A percentile compares a stretch with the other conserved stretches of the same genome.
Conservation (phyloP, 1,284 basidiomycete species). For the Ganoderma lucidum region DNA sequence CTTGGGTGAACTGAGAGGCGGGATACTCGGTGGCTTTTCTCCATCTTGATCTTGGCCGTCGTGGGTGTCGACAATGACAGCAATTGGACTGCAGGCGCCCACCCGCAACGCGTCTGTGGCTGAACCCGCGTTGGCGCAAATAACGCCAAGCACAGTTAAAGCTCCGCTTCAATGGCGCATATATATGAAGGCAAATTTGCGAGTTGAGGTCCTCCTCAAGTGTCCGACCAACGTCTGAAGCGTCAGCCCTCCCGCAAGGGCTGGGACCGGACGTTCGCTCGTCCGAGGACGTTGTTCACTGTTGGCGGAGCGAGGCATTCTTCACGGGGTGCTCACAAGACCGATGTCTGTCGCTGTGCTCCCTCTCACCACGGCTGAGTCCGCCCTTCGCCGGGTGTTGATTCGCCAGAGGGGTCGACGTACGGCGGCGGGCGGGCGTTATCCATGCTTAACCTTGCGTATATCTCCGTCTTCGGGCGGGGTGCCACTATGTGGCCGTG, state of each 20-base stretch:
- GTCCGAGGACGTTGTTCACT: slow-evolving; percentile 57
- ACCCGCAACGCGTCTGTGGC: slow-evolving; percentile 41
- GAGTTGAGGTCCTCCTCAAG: slow-evolving; percentile 35
- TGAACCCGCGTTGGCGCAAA: slow-evolving; percentile 27
- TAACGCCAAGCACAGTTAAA: slow-evolving; percentile 34
- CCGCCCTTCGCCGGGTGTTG: slow-evolving; percentile 55
- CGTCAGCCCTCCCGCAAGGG: slow-evolving; percentile 41
- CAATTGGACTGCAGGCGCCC: slow-evolving; percentile 9
- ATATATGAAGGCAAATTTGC: slow-evolving; percentile 39
- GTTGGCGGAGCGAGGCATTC: slow-evolving; percentile 79
- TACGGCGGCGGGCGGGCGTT: slow-evolving; percentile 54
- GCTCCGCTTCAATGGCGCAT: slow-evolving; percentile 35
- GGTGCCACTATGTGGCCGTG: slow-evolving; percentile 79
- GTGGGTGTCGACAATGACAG: neutral
- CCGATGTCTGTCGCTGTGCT: slow-evolving; percentile 49
- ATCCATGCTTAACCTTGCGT: slow-evolving; percentile 83
- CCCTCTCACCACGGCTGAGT: slow-evolving; percentile 46
- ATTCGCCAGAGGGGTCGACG: slow-evolving; percentile 55
- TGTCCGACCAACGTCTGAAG: slow-evolving; percentile 50
- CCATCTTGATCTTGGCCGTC: slow-evolving; percentile 19
- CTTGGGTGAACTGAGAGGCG: slow-evolving; percentile 66
- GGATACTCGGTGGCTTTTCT: slow-evolving; percentile 50
- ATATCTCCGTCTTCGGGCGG: slow-evolving; percentile 45
- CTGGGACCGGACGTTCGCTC: slow-evolving; percentile 41
- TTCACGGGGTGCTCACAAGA: slow-evolving; percentile 72